A percentile compares a stretch with the other conserved stretches of the same genome.
phyloP scores from a whole-genome alignment of 371 early-diverging fungal genomes.

The Mucor sp. region DNA sequence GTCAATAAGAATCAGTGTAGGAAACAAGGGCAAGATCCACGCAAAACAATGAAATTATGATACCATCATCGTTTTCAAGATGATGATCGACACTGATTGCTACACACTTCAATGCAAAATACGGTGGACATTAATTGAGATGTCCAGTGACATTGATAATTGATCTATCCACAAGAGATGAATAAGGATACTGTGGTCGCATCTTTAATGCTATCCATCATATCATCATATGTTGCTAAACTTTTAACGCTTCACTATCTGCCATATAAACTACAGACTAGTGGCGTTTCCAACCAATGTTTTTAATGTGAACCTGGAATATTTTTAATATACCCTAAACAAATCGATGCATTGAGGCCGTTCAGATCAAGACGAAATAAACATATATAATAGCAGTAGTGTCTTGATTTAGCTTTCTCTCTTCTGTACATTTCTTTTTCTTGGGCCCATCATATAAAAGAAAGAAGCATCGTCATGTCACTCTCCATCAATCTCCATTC shows the following conservation, averaged over 20 bases:
- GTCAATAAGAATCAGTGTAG: no score
- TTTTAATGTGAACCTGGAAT: slow-evolving; percentile 5
- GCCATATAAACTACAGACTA: not conserved
- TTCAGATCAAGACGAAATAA: not conserved
- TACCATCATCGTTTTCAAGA: not conserved
- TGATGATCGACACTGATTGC: not conserved
- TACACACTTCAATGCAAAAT: not conserved
- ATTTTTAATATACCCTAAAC: slow-evolving; percentile 6
- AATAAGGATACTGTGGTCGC: not conserved
- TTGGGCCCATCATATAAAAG: not conserved
- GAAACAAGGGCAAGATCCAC: not conserved
- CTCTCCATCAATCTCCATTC: slow-evolving; percentile 6
- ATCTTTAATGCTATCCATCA: not conserved
- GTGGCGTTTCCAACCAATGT: not conserved
- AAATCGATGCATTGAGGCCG: not conserved
- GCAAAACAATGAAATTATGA: not conserved
- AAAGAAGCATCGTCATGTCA: not conserved
- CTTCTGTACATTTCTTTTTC: not conserved
- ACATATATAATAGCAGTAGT: not conserved
- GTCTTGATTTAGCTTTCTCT: not conserved
- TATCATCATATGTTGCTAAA: slow-evolving; percentile 1
- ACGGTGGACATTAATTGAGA: not conserved
- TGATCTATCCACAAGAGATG: not conserved
- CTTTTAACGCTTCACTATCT: not conserved
- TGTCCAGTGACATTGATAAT: not conserved